phyloP scores from a whole-genome alignment of 495 filamentous ascomycete species.

The Aspergillus asperescens region DNA sequence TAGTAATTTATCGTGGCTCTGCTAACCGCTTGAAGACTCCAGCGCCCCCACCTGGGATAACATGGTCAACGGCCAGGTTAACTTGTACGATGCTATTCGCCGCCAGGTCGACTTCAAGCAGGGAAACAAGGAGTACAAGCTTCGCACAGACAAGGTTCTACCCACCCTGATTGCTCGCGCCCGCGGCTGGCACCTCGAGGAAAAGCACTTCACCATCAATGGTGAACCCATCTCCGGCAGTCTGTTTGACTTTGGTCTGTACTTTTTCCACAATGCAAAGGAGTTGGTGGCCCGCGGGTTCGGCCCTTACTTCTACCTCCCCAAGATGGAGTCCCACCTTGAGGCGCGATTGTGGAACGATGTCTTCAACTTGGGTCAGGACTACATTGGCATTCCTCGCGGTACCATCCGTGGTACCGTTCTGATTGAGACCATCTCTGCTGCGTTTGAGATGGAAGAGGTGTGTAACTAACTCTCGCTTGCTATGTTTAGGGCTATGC shows the following conservation, averaged over 20 bases:
- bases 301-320: constrained; percentile 98
- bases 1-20: not conserved
- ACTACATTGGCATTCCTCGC: constrained; percentile 80
- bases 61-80: constrained; percentile 98
- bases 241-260: constrained; percentile 97
- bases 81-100: constrained; percentile 95
- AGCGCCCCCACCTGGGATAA: constrained; percentile 98
- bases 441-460: constrained; percentile 99
- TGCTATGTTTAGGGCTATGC: not conserved
- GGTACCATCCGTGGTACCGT: constrained; percentile 96
- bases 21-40: constrained; percentile 58
- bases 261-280: constrained; percentile 98
- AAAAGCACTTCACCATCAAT: constrained; percentile 97
- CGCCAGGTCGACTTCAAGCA: constrained; percentile 95
- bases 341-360: constrained; percentile 99
- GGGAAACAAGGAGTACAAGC: constrained; percentile 92
- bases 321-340: constrained; percentile 98
- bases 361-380: constrained; percentile 94
- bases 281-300: constrained; percentile 77
- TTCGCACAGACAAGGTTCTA: constrained; percentile 75
- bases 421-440: constrained; percentile 95
- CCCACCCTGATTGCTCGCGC: constrained; percentile 84
- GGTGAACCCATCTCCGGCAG: constrained; percentile 90
- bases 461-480: not conserved
- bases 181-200: constrained; percentile 91